These are phyloP conservation scores for Leccinum pellstonianum DNA, from an alignment of 768 basidiomycete species.

Conservation along the genomic window DNA sequence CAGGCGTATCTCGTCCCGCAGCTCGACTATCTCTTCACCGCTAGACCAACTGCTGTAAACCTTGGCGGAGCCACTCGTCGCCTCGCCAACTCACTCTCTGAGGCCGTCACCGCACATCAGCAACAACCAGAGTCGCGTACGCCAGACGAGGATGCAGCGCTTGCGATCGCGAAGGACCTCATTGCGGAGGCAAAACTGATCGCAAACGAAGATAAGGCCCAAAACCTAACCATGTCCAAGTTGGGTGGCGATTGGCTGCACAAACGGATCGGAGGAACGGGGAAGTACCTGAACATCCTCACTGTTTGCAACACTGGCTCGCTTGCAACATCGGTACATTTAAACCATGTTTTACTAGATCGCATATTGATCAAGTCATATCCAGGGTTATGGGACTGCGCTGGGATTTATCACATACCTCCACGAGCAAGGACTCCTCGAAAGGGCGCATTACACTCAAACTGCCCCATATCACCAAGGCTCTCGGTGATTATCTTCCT, in stretches of 20 bases:
- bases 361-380: background rate
- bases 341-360: conserved; percentile 2
- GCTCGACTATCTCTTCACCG: conserved; percentile 74
- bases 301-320: conserved; percentile 99
- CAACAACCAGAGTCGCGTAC: conserved; percentile 15
- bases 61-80: conserved; percentile 82
- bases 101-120: conserved; percentile 15
- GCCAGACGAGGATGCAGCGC: conserved; percentile 36
- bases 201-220: conserved; percentile 83
- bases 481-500: conserved; percentile 49
- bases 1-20: conserved; percentile 53
- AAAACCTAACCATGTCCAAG: conserved; percentile 84
- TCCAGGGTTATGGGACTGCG: conserved; percentile 92
- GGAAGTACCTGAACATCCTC: conserved; percentile 68
- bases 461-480: conserved; percentile 95
- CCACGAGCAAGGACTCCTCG: conserved; percentile 72
- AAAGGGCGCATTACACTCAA: conserved; percentile 89
- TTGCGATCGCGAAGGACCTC: conserved; percentile 54
- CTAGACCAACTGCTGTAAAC: conserved; percentile 97
- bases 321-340: conserved; percentile 80
- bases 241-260: conserved; percentile 86
- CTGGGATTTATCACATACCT: conserved; percentile 91
- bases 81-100: conserved; percentile 49
- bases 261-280: conserved; percentile 35
- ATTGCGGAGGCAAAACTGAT: conserved; percentile 70